A percentile compares a stretch with the other conserved stretches of the same genome.
Evolutionary conservation across 257 asterid species (phyloP).

Genomic region (Linaria vulgaris): DNA sequence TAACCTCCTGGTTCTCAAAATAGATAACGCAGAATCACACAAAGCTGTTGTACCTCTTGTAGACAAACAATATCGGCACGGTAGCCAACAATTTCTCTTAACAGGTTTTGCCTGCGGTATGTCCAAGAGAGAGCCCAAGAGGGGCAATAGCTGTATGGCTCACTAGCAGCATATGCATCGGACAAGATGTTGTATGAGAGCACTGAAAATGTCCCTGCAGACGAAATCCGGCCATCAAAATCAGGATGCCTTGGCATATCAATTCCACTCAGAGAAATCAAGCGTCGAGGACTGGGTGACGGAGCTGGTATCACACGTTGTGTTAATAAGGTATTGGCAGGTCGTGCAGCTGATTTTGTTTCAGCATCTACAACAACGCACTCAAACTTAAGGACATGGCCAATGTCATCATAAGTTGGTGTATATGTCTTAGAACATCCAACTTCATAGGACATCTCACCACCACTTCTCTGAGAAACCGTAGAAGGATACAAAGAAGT

Average conservation of each 20-base stretch:
- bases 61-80: conserved; percentile 92
- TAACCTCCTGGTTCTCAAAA: conserved; percentile 6
- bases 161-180: conserved; percentile 71
- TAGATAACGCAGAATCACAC: conserved; percentile 19
- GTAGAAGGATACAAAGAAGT: conserved; percentile 68
- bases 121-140: conserved; percentile 99
- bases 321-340: conserved; percentile 59
- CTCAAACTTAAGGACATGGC: conserved; percentile 88
- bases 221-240: conserved; percentile 54
- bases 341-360: conserved; percentile 61
- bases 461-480: conserved; percentile 73
- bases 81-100: conserved; percentile 92
- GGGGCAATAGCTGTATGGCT: conserved; percentile 83
- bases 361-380: conserved; percentile 80
- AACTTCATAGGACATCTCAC: conserved; percentile 92
- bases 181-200: conserved; percentile 88
- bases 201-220: conserved; percentile 83
- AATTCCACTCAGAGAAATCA: conserved; percentile 66
- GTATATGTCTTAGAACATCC: conserved; percentile 79
- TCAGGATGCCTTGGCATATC: conserved; percentile 68
- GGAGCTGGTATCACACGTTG: conserved; percentile 99
- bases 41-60: conserved; percentile 80
- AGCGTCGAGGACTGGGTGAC: conserved; percentile 81
- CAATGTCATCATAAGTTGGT: conserved; percentile 89
- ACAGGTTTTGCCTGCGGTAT: conserved; percentile 86